These are phyloP conservation scores for Eremomyces bilateralis DNA, from an alignment of 495 filamentous ascomycete genomes.

Conservation along the genomic window DNA sequence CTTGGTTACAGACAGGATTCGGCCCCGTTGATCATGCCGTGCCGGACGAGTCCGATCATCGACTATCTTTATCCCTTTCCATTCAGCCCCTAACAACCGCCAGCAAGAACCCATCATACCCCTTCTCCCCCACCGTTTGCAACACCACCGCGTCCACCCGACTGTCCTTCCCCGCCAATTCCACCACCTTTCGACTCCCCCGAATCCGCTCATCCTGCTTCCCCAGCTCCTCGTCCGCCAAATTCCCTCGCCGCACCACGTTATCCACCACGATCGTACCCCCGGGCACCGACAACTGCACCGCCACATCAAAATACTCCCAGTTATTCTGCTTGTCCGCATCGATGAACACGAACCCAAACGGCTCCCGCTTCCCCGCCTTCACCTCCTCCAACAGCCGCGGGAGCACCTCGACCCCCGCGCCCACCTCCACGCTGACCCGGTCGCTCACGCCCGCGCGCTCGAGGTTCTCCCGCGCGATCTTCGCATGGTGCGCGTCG, in stretches of 20 bases:
- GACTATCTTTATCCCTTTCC: too few species aligned
- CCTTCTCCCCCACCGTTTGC: constrained; percentile 30
- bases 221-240: constrained; percentile 9
- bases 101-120: constrained; percentile 28
- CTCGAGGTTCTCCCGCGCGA: constrained; percentile 14
- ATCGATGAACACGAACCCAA: constrained; percentile 19
- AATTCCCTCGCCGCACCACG: constrained; percentile 16
- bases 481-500: constrained; percentile 9
- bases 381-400: constrained; percentile 14
- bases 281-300: constrained; percentile 9
- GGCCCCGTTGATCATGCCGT: too few species aligned
- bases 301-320: constrained; percentile 14
- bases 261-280: constrained; percentile 19
- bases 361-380: constrained; percentile 12
- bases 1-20: too few species aligned
- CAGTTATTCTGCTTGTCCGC: constrained; percentile 21
- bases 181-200: constrained; percentile 17
- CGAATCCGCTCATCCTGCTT: constrained; percentile 7
- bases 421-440: constrained; percentile 14
- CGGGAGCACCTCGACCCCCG: constrained; percentile 16
- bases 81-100: constrained; percentile 7
- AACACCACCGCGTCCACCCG: constrained; percentile 26
- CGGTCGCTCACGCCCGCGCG: constrained; percentile 14
- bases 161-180: constrained; percentile 23
- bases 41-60: too few species aligned